Evolutionary conservation across 371 early-diverging fungal genomes (phyloP), one percentile per base, ranked within the genome.

Genomic region (Mucor racemosus): DNA sequence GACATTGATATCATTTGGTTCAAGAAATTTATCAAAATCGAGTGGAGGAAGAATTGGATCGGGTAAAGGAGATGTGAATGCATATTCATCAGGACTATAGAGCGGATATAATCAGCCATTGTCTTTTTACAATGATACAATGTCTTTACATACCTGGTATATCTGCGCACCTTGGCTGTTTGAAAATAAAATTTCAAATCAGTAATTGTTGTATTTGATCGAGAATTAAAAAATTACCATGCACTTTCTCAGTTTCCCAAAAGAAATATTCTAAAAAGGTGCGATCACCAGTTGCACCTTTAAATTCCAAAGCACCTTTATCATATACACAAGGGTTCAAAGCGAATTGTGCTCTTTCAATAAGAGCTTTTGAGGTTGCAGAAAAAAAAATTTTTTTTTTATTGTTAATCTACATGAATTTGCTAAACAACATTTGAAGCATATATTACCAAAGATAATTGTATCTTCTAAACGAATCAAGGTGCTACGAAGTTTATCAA

Each of bases 401-500:
- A n/a, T 42, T 33, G 41, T 21, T 17, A n/a, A 36, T 34, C 13
- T 48, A 11, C 7, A 38, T 7, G 38, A 38, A 9, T 38, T 38
- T 38, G 38, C 26, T 26, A 26, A 26, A 26, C 42, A 56, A 8
- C 41, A 11, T 55, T 40, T 0, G 21, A 44, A 17, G 31, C 5
- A 8, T 3, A n/a, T 11, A 17, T 60, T 80, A 93, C 94, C 93
- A 78, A 97, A 98, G 55, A 97, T 95, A 74, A 98, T 96, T 9
- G 96, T 93, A 78, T 98, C 97, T 77, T 98, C 97, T 33, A 96
- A 84, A 10, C 94, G 89, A 63, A 94, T 86, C n/a, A 94, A 81
- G 15, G 89, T 89, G 73, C 88, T 81, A 11, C 94, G 86, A 40
- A 94, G 76, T 74, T 87, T 86, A 60, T 77, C 80, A 15, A 88